Evolutionary conservation across 2,329 filamentous ascomycete genomes (phyloP).

Genomic region (Alternaria rosae): DNA sequence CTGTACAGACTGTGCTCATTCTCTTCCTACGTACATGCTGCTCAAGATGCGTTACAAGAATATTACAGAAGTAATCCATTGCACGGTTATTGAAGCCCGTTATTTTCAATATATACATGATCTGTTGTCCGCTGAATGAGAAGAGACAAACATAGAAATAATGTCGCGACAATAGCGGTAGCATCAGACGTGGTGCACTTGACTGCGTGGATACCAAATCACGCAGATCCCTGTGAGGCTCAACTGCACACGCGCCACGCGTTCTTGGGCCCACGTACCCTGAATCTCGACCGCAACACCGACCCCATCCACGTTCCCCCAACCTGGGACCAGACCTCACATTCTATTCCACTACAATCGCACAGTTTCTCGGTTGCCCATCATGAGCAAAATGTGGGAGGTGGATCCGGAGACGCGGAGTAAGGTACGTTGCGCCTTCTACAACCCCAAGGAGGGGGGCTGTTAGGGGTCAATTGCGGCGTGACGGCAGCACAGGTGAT

Average conservation of each 20-base stretch:
- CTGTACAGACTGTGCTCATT: not conserved
- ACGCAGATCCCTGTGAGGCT: slow-evolving; percentile 15
- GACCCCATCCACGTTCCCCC: slow-evolving; percentile 3
- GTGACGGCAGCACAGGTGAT: not conserved
- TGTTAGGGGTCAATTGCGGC: slow-evolving; percentile 13
- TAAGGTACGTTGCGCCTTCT: slow-evolving; percentile 68
- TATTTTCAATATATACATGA: not conserved
- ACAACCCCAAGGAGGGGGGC: slow-evolving; percentile 14
- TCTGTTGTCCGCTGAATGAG: not conserved
- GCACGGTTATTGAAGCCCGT: not conserved
- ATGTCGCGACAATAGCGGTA: not conserved
- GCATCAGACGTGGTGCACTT: not conserved
- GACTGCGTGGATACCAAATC: not conserved
- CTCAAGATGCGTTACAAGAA: not conserved
- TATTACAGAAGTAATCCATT: not conserved
- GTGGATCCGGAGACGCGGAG: slow-evolving; percentile 96
- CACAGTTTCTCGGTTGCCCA: slow-evolving; percentile 18
- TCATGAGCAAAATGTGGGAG: slow-evolving; percentile 88
- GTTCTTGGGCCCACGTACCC: slow-evolving; percentile 22
- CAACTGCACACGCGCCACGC: slow-evolving; percentile 26
- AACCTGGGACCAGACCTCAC: not conserved
- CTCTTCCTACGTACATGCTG: not conserved
- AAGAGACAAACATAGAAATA: not conserved
- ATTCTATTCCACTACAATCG: not conserved
- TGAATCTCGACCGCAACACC: slow-evolving; percentile 23